Conservation (phyloP, 1,284 basidiomycete species). For the Sporisorium exsertum region DNA sequence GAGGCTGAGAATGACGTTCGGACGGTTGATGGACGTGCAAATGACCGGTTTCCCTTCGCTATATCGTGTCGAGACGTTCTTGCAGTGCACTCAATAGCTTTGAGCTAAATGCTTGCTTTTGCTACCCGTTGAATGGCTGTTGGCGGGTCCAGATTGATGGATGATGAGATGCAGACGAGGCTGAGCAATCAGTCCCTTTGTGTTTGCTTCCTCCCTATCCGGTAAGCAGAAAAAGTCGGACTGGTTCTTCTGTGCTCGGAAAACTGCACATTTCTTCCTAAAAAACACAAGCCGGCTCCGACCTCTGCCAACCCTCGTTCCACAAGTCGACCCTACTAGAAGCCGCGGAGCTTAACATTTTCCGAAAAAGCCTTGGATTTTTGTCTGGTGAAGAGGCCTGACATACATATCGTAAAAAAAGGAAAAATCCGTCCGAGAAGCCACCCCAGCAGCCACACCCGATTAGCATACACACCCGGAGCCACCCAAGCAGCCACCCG, state of each 20-base stretch:
- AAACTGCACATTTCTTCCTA: constrained; percentile 10
- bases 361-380: neutral
- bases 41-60: neutral
- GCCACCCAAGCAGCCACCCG: too few species aligned
- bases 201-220: neutral
- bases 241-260: neutral
- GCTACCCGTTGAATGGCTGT: neutral
- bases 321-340: neutral
- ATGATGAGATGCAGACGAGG: neutral
- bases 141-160: neutral
- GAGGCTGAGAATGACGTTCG: neutral
- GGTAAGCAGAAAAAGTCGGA: neutral
- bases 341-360: neutral
- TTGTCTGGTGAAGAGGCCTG: neutral
- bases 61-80: neutral
- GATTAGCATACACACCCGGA: too few species aligned
- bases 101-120: neutral
- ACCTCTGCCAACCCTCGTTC: neutral
- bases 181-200: neutral
- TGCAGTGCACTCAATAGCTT: neutral
- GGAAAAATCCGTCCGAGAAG: too few species aligned
- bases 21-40: neutral
- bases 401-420: too few species aligned
- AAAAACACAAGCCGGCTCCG: constrained; percentile 20
- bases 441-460: too few species aligned